Conservation (phyloP, 352 stramenopile genomes). For the Pythium oligandrum region DNA sequence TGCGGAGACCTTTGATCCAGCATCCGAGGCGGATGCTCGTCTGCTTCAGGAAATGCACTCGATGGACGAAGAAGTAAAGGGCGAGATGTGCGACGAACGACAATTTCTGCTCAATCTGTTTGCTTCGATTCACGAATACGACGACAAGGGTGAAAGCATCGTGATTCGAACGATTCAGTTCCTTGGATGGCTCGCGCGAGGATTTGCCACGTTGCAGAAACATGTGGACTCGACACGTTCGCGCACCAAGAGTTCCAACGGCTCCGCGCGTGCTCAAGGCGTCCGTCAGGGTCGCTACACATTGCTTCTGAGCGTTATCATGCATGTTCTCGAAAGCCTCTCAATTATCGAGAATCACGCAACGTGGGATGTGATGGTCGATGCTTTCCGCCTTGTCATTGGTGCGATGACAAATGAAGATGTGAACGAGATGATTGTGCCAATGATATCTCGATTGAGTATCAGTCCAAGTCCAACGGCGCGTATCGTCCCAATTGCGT, state of each 20-base stretch:
- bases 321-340: slow-evolving; percentile 80
- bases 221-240: slow-evolving; percentile 29
- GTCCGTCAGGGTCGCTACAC: slow-evolving; percentile 38
- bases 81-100: slow-evolving; percentile 74
- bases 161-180: slow-evolving; percentile 84
- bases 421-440: slow-evolving; percentile 58
- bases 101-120: slow-evolving; percentile 82
- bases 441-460: slow-evolving; percentile 78
- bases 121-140: slow-evolving; percentile 79
- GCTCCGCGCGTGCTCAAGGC: not conserved
- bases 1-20: slow-evolving; percentile 11
- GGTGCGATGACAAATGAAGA: slow-evolving; percentile 52
- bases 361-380: slow-evolving; percentile 87
- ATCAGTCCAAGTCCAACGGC: slow-evolving; percentile 81
- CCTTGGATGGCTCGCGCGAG: slow-evolving; percentile 67
- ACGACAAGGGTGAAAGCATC: slow-evolving; percentile 84
- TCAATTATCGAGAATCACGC: slow-evolving; percentile 89
- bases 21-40: slow-evolving; percentile 44
- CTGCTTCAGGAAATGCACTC: slow-evolving; percentile 50
- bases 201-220: slow-evolving; percentile 60
- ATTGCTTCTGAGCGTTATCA: slow-evolving; percentile 64
- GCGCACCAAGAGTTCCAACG: slow-evolving; percentile 5
- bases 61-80: slow-evolving; percentile 56
- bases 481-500: slow-evolving; percentile 73
- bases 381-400: slow-evolving; percentile 72